Conservation (phyloP, 2,329 filamentous ascomycete genomes). For the Periglandula ipomoeae region DNA sequence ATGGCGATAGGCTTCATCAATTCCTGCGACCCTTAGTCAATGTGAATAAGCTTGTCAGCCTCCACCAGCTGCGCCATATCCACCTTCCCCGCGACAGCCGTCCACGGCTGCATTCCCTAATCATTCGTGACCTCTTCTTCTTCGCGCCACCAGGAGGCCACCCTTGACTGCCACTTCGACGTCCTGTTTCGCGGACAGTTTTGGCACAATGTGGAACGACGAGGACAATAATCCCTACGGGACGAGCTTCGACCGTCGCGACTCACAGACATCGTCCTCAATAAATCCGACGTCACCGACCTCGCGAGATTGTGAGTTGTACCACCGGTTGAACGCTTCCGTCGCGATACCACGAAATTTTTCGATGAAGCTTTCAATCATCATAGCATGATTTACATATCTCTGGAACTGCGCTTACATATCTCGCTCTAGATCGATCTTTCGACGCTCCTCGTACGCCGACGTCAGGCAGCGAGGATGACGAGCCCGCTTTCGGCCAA, state of each 20-base stretch:
- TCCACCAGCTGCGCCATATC: conserved; percentile 5
- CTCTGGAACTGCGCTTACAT: not conserved
- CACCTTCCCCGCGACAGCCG: conserved; percentile 6
- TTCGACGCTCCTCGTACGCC: conserved; percentile 64
- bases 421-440: conserved; percentile 17
- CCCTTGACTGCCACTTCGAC: not conserved
- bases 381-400: not conserved
- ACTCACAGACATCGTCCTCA: conserved; percentile 63
- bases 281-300: conserved; percentile 56
- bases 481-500: conserved; percentile 35
- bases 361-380: not conserved
- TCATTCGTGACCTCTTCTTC: not conserved
- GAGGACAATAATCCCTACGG: conserved; percentile 97
- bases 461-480: conserved; percentile 59
- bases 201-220: conserved; percentile 82
- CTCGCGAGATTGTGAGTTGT: conserved; percentile 46
- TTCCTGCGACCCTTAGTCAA: conserved; percentile 10
- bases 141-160: not conserved
- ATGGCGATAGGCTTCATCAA: conserved; percentile 15
- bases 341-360: not conserved
- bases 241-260: conserved; percentile 77
- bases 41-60: conserved; percentile 1
- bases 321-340: not conserved
- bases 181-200: not conserved
- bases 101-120: not conserved